Conservation (phyloP, 257 asterid species). For the Hygrophila difformis region DNA sequence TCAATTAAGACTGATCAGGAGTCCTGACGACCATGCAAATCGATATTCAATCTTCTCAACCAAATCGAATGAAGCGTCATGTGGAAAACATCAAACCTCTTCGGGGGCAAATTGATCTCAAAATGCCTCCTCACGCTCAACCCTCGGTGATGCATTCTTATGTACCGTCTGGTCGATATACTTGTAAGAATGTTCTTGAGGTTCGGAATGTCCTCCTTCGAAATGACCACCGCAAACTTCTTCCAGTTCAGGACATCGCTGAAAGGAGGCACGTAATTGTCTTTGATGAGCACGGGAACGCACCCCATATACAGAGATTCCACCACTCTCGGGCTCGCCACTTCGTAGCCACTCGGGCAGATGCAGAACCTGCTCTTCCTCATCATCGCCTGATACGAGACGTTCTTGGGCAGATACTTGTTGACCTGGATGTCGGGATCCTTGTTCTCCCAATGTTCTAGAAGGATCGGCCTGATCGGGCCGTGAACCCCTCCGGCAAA, state of each 20-base stretch:
- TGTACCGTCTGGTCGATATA: conserved; percentile 55
- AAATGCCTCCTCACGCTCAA: conserved; percentile 55
- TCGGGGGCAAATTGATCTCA: conserved; percentile 56
- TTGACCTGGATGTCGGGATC: conserved; percentile 56
- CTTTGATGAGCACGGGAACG: conserved; percentile 68
- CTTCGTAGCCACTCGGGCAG: conserved; percentile 82
- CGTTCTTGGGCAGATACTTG: conserved; percentile 46
- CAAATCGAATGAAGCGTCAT: conserved; percentile 88
- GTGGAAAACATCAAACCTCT: conserved; percentile 73
- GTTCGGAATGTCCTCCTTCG: conserved; percentile 45
- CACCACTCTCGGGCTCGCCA: conserved; percentile 85
- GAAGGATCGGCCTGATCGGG: conserved; percentile 60
- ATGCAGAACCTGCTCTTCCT: conserved; percentile 60
- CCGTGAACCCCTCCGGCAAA: conserved; percentile 79
- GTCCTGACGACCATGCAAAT: conserved; percentile 24
- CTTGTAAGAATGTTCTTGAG: conserved; percentile 49
- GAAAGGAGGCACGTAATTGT: conserved; percentile 57
- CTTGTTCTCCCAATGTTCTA: conserved; percentile 69
- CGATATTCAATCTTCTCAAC: conserved; percentile 62
- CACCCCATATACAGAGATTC: conserved; percentile 78
- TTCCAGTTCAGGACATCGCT: conserved; percentile 70
- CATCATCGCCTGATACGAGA: conserved; percentile 49
- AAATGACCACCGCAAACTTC: conserved; percentile 35
- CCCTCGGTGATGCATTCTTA: conserved; percentile 70
- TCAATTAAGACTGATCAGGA: too few relatives aligned